Conservation (phyloP, 345 rosid species). For the Camelina sativa region DNA sequence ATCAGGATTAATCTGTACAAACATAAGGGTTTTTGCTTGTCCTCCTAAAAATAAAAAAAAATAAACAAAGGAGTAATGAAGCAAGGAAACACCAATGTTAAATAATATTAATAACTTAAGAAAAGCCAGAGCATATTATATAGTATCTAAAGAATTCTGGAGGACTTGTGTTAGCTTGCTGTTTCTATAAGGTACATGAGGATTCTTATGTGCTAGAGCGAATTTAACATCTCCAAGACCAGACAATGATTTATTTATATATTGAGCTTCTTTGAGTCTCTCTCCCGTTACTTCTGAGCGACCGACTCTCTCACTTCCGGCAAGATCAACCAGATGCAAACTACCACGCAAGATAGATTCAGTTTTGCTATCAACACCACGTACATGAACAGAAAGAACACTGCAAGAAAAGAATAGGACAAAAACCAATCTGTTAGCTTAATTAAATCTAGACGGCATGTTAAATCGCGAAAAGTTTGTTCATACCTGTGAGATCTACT, state of each 20-base stretch:
- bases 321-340: constrained; percentile 90
- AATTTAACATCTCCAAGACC: constrained; percentile 95
- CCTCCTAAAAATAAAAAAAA: constrained; percentile 68
- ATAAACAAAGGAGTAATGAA: neutral
- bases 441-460: neutral
- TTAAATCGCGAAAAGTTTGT: neutral
- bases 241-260: constrained; percentile 88
- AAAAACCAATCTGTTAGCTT: constrained; percentile 1
- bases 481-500: constrained; percentile 92
- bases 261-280: constrained; percentile 88
- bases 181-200: constrained; percentile 90
- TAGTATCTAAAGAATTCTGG: constrained; percentile 82
- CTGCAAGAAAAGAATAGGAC: constrained; percentile 49
- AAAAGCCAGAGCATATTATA: neutral
- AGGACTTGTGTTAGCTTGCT: constrained; percentile 97
- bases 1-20: constrained; percentile 97
- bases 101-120: neutral
- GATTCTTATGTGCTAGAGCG: constrained; percentile 77
- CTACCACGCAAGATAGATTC: constrained; percentile 69
- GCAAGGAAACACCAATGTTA: constrained; percentile 1
- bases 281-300: constrained; percentile 95
- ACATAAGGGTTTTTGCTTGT: constrained; percentile 93
- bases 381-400: constrained; percentile 83
- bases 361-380: constrained; percentile 63
- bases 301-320: constrained; percentile 92